phyloP scores from a whole-genome alignment of 2,329 filamentous ascomycete genomes.

The Pseudogymnoascus destructans region DNA sequence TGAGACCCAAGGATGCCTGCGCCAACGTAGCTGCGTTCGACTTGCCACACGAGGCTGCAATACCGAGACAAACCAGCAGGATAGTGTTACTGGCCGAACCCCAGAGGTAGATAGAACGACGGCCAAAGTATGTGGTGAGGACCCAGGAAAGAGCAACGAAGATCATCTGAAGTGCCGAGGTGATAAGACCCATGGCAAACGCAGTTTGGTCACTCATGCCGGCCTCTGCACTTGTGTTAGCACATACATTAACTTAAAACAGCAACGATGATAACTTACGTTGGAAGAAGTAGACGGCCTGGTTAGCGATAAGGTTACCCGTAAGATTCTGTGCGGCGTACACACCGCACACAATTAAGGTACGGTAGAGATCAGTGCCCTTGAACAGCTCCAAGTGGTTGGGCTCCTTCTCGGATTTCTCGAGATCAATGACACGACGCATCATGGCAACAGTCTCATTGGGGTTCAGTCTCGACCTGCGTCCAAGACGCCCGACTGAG shows the following conservation, averaged over 20 bases:
- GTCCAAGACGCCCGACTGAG: slow-evolving; percentile 38
- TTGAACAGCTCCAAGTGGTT: slow-evolving; percentile 39
- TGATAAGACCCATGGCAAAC: slow-evolving; percentile 51
- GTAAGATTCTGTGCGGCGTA: slow-evolving; percentile 49
- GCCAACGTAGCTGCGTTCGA: slow-evolving; percentile 32
- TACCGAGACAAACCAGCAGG: slow-evolving; percentile 37
- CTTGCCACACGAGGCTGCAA: slow-evolving; percentile 40
- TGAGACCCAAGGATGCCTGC: slow-evolving; percentile 51
- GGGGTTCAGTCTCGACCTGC: slow-evolving; percentile 27
- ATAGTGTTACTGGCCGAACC: not conserved
- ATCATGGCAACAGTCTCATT: slow-evolving; percentile 43
- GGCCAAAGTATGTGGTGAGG: slow-evolving; percentile 49
- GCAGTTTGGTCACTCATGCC: slow-evolving; percentile 41
- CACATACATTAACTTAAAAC: not conserved
- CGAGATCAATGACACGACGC: slow-evolving; percentile 42
- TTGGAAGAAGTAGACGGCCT: slow-evolving; percentile 23
- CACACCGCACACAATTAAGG: slow-evolving; percentile 41
- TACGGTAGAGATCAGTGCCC: slow-evolving; percentile 41
- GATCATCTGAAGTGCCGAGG: slow-evolving; percentile 47
- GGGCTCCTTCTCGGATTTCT: slow-evolving; percentile 31
- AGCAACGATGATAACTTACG: slow-evolving; percentile 26
- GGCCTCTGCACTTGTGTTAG: slow-evolving; percentile 39
- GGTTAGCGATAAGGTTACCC: slow-evolving; percentile 48
- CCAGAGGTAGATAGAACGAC: slow-evolving; percentile 40
- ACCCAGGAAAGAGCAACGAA: slow-evolving; percentile 57